Evolutionary conservation across 2,329 filamentous ascomycete genomes (phyloP).

Genomic region (Scedosporium dehoogii): DNA sequence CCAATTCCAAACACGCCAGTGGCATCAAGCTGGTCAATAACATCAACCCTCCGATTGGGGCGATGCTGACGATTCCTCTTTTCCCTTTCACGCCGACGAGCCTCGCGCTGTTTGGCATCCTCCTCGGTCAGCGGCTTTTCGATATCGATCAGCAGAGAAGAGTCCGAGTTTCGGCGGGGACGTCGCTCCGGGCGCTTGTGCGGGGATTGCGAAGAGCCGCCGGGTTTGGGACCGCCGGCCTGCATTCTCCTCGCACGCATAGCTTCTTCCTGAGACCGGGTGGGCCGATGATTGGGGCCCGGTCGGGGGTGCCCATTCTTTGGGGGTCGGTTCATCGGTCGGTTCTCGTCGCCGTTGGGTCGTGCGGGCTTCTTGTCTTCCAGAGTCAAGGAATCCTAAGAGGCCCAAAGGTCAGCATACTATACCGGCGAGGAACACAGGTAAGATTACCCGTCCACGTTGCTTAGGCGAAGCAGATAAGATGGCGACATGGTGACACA

Average conservation of each 20-base stretch:
- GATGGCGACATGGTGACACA: too few relatives aligned
- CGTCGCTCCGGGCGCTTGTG: constrained; percentile 34
- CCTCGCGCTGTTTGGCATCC: constrained; percentile 40
- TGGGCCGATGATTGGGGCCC: constrained; percentile 42
- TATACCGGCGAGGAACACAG: neutral
- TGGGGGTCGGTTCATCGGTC: constrained; percentile 3
- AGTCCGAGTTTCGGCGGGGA: constrained; percentile 68
- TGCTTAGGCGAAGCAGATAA: neutral
- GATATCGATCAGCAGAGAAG: constrained; percentile 52
- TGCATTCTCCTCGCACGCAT: constrained; percentile 36
- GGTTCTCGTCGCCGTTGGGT: constrained; percentile 17
- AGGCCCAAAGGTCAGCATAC: constrained; percentile 5
- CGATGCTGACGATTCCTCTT: constrained; percentile 38
- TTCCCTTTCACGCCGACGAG: constrained; percentile 41
- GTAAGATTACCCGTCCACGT: neutral
- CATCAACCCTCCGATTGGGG: constrained; percentile 54
- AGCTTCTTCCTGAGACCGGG: constrained; percentile 58
- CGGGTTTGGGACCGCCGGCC: constrained; percentile 19
- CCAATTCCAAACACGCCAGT: constrained; percentile 93
- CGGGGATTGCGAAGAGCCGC: constrained; percentile 26
- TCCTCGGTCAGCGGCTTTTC: constrained; percentile 51
- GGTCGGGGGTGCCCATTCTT: constrained; percentile 11
- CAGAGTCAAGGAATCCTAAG: constrained; percentile 57
- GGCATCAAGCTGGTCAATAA: constrained; percentile 94
- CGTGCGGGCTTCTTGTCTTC: constrained; percentile 41